Evolutionary conservation across 208 protist species (phyloP), one percentile per base, ranked within the genome.

Genomic region (Wallacemonas sp.): DNA sequence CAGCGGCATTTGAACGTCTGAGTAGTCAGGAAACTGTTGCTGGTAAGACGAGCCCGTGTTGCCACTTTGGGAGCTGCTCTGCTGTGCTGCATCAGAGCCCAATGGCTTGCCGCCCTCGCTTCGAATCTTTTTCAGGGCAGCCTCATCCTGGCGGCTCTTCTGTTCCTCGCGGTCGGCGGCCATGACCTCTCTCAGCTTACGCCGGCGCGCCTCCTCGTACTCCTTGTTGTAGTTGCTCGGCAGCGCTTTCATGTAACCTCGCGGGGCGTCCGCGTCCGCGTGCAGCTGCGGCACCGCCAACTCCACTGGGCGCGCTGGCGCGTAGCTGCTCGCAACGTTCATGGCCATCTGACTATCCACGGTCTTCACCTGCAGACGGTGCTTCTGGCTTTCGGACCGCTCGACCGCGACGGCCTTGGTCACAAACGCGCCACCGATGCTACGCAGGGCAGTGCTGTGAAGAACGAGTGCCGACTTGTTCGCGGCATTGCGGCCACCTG

Each of bases 291-390:
- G 78, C 44, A 93, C 85, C 14, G 75, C 65, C 12, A 96, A 78
- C 72, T 96, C 87, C 21, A 92, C 85, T 8, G 91, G 88, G 21
- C 75, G 58, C 0, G 84, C 80, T 6, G 91, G 91, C 1, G 88
- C 91, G 70, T 96, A 94, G 72, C 84, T 92, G 72, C 88, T 94
- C 12, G 91, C 78, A 19, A 93, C 80, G 32, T 65, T 87, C 84
- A 96, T 94, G 26, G 86, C 81, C 83, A 93, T 87, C 58, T 92
- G 84, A 54, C 88, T 94, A 65, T 96, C 91, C 47, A 93, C 69
- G 30, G 87, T 96, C 72, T 93, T 93, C n/a, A 96, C 91, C 67
- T 93, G 91, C 63, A 96, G 76, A 17, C 48, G 58, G 66, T 94
- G 86, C 34, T 83, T 81, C 58, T 75, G 73, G n/a, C 56, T 54